Evolutionary conservation across 2,329 filamentous ascomycete species (phyloP).

Genomic region (Alternaria alternata): DNA sequence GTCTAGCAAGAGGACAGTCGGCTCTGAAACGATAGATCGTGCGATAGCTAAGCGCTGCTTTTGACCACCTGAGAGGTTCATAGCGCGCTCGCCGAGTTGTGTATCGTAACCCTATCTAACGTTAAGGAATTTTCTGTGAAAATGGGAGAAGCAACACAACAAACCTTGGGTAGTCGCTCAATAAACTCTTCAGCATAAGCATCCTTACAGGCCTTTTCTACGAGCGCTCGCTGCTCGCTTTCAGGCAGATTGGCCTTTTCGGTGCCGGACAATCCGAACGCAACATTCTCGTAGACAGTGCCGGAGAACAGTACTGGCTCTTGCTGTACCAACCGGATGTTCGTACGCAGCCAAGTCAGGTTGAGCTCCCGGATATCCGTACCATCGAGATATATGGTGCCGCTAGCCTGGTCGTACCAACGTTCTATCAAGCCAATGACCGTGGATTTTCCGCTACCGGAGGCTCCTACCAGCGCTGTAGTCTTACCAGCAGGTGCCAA

Average conservation of each 20-base stretch:
- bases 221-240: slow-evolving; percentile 72
- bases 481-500: slow-evolving; percentile 86
- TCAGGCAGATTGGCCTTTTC: slow-evolving; percentile 59
- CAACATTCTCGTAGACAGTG: slow-evolving; percentile 87
- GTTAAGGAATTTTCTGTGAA: slow-evolving; percentile 5
- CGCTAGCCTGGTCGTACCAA: slow-evolving; percentile 48
- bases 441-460: slow-evolving; percentile 92
- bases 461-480: slow-evolving; percentile 91
- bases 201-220: slow-evolving; percentile 83
- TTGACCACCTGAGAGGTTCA: slow-evolving; percentile 89
- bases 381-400: slow-evolving; percentile 42
- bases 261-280: slow-evolving; percentile 77
- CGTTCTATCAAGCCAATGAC: slow-evolving; percentile 78
- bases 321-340: slow-evolving; percentile 89
- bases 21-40: slow-evolving; percentile 85
- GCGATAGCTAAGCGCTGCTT: slow-evolving; percentile 97
- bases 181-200: slow-evolving; percentile 97
- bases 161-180: slow-evolving; percentile 61
- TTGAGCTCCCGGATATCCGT: slow-evolving; percentile 80
- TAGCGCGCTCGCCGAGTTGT: slow-evolving; percentile 89
- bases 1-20: slow-evolving; percentile 87
- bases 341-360: slow-evolving; percentile 86
- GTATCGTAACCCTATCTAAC: slow-evolving; percentile 86
- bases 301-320: slow-evolving; percentile 90
- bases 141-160: slow-evolving; percentile 8